Percentiles rank a stretch among this genome's conserved stretches.
phyloP scores from a whole-genome alignment of 108 stramenopile species.

The Fragilaria radians region DNA sequence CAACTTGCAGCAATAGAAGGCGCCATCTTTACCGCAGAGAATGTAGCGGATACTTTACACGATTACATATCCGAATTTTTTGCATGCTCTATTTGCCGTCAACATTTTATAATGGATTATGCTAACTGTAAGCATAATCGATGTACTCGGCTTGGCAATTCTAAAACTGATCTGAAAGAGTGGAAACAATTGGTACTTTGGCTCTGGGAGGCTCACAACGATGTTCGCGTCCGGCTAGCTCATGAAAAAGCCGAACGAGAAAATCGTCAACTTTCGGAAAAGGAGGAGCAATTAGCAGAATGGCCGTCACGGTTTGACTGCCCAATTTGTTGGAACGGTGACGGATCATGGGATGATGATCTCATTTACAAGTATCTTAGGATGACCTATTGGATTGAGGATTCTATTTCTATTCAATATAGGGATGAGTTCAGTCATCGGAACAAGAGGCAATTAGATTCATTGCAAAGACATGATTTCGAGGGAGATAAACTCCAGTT shows the following conservation, averaged over 20 bases:
- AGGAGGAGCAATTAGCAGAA: slow-evolving; percentile 19
- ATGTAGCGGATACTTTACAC: slow-evolving; percentile 17
- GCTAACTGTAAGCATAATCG: slow-evolving; percentile 63
- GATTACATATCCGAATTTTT: slow-evolving; percentile 71
- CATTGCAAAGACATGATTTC: background rate
- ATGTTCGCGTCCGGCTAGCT: slow-evolving; percentile 65
- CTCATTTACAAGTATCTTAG: slow-evolving; percentile 30
- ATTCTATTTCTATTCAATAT: slow-evolving; percentile 4
- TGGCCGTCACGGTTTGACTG: slow-evolving; percentile 35
- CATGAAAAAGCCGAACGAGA: slow-evolving; percentile 39
- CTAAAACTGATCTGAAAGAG: slow-evolving; percentile 14
- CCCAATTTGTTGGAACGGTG: slow-evolving; percentile 33
- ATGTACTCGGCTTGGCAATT: slow-evolving; percentile 48
- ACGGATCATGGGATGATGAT: slow-evolving; percentile 29
- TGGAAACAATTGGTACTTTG: slow-evolving; percentile 68
- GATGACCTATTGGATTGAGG: slow-evolving; percentile 34
- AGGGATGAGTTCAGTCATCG: slow-evolving; percentile 5
- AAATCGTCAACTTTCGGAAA: slow-evolving; percentile 4
- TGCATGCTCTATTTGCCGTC: slow-evolving; percentile 73
- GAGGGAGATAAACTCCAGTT: background rate
- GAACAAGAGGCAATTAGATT: background rate
- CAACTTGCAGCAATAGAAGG: slow-evolving; percentile 3
- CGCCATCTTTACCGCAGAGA: background rate
- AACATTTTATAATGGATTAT: slow-evolving; percentile 61
- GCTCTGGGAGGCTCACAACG: slow-evolving; percentile 79